Conservation (phyloP, 2,329 filamentous ascomycete genomes). For the Knufia fluminis region DNA sequence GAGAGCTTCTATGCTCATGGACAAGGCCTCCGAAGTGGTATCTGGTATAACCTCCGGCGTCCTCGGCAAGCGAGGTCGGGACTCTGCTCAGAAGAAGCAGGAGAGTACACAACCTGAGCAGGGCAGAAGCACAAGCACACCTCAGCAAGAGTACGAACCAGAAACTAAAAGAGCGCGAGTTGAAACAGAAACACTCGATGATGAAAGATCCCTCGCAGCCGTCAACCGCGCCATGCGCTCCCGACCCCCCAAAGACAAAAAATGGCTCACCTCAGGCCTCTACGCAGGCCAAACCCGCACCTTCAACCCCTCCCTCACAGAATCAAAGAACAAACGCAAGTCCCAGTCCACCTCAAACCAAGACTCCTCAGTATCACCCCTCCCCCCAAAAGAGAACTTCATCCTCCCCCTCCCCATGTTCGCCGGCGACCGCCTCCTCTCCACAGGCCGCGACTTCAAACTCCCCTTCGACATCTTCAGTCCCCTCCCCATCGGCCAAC, state of each 20-base stretch:
- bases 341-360: slow-evolving; percentile 40
- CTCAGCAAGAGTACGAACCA: slow-evolving; percentile 24
- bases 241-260: slow-evolving; percentile 46
- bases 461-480: slow-evolving; percentile 85
- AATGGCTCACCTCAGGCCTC: slow-evolving; percentile 71
- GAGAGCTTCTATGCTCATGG: slow-evolving; percentile 33
- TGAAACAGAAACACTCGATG: slow-evolving; percentile 21
- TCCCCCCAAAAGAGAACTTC: slow-evolving; percentile 40
- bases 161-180: slow-evolving; percentile 35
- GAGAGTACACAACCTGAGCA: slow-evolving; percentile 43
- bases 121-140: slow-evolving; percentile 31
- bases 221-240: neutral
- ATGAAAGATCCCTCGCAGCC: neutral
- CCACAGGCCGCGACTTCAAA: slow-evolving; percentile 71
- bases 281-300: slow-evolving; percentile 68
- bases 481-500: slow-evolving; percentile 72
- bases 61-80: slow-evolving; percentile 53
- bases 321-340: slow-evolving; percentile 38
- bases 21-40: slow-evolving; percentile 37
- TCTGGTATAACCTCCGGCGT: slow-evolving; percentile 37
- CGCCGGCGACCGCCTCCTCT: slow-evolving; percentile 59
- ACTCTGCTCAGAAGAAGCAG: slow-evolving; percentile 42
- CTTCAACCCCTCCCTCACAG: slow-evolving; percentile 36
- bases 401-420: slow-evolving; percentile 70
- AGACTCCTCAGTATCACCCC: slow-evolving; percentile 30